Percentiles rank a stretch among this genome's conserved stretches.
These are phyloP conservation scores for Asclepias syriaca DNA, from an alignment of 257 asterid species.

Conservation along the genomic window DNA sequence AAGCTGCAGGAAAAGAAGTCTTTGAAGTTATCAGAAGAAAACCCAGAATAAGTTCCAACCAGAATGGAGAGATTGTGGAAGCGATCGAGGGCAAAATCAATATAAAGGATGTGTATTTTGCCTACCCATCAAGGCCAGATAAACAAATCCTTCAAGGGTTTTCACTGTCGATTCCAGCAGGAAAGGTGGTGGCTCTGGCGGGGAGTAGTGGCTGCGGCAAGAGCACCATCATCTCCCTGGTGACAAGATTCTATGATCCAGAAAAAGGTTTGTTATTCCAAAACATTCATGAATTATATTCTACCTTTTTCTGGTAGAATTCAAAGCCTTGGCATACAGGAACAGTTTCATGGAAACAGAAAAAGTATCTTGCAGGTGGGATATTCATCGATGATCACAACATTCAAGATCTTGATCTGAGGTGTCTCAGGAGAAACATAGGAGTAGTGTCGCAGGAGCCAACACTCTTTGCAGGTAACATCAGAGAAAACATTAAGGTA, in stretches of 20 bases:
- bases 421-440: constrained; percentile 61
- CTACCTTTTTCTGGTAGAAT: neutral
- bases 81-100: constrained; percentile 49
- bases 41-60: constrained; percentile 41
- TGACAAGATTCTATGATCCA: constrained; percentile 70
- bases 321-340: neutral
- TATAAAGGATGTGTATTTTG: constrained; percentile 49
- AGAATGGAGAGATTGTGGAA: constrained; percentile 38
- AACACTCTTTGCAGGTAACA: constrained; percentile 65
- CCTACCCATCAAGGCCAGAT: constrained; percentile 67
- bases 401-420: constrained; percentile 65
- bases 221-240: constrained; percentile 73
- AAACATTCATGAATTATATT: neutral
- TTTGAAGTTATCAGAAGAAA: constrained; percentile 63
- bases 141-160: constrained; percentile 57
- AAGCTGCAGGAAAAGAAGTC: constrained; percentile 83
- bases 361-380: constrained; percentile 38
- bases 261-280: constrained; percentile 37
- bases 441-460: constrained; percentile 93
- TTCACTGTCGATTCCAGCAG: constrained; percentile 73
- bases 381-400: constrained; percentile 59
- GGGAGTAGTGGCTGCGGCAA: constrained; percentile 85
- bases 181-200: constrained; percentile 67
- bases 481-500: constrained; percentile 61
- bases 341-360: neutral